Evolutionary conservation across 2,329 filamentous ascomycete genomes (phyloP).

Genomic region (Botrytis squamosa): DNA sequence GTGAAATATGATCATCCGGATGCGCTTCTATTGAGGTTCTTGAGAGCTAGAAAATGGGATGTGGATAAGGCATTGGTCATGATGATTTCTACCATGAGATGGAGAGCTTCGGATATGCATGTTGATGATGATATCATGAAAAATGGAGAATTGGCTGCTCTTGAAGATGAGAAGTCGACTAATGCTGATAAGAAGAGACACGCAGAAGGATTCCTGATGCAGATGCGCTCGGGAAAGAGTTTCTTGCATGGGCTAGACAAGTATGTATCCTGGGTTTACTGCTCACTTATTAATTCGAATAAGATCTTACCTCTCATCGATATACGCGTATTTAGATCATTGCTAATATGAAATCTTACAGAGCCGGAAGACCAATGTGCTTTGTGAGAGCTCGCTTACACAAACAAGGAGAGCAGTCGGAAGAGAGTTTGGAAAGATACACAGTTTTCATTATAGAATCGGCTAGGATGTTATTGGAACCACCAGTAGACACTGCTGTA

Average conservation of each 20-base stretch:
- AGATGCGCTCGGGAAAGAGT: constrained; percentile 88
- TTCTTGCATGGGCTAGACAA: constrained; percentile 88
- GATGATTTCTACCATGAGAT: constrained; percentile 91
- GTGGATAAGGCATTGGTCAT: constrained; percentile 90
- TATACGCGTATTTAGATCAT: background rate
- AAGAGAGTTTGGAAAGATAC: constrained; percentile 79
- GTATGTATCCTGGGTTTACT: constrained; percentile 19
- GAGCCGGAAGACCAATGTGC: constrained; percentile 77
- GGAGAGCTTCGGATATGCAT: constrained; percentile 78
- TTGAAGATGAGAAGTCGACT: constrained; percentile 55
- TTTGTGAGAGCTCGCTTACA: constrained; percentile 82
- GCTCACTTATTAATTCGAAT: background rate
- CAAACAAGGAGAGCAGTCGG: constrained; percentile 75
- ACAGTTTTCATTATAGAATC: constrained; percentile 96
- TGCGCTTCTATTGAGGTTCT: constrained; percentile 74
- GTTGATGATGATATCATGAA: constrained; percentile 87
- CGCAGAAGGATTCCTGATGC: constrained; percentile 72
- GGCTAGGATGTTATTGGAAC: constrained; percentile 75
- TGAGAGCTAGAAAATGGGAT: constrained; percentile 93
- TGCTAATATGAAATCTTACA: constrained; percentile 9
- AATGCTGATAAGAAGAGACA: constrained; percentile 64
- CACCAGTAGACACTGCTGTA: constrained; percentile 88
- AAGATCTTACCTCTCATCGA: no score
- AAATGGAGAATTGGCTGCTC: constrained; percentile 69
- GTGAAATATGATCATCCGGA: constrained; percentile 95